A percentile compares a stretch with the other conserved stretches of the same genome.
These are phyloP conservation scores for Sarocladium strictum DNA, from an alignment of 2,329 filamentous ascomycete species.

Conservation along the genomic window DNA sequence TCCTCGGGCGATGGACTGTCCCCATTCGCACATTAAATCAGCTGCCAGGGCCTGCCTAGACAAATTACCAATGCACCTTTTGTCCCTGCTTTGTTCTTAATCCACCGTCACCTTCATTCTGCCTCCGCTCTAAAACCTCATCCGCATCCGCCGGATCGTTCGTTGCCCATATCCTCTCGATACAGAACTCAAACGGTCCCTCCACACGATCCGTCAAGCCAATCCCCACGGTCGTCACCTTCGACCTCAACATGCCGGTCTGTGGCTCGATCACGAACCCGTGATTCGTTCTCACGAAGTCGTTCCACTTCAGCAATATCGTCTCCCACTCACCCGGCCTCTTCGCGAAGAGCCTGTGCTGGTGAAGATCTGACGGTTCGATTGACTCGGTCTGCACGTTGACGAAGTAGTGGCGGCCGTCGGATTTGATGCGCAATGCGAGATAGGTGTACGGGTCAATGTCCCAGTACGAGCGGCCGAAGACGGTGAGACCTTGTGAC, in stretches of 20 bases:
- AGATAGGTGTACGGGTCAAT: conserved; percentile 86
- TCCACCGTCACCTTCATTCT: conserved; percentile 14
- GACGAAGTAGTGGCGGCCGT: conserved; percentile 87
- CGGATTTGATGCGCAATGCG: conserved; percentile 81
- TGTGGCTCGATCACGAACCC: conserved; percentile 91
- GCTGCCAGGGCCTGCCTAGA: not conserved
- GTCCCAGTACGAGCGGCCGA: conserved; percentile 81
- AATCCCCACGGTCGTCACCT: conserved; percentile 79
- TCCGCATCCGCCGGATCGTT: conserved; percentile 42
- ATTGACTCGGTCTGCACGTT: conserved; percentile 95
- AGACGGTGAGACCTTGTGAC: conserved; percentile 71
- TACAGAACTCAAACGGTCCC: conserved; percentile 80
- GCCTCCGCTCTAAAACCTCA: conserved; percentile 14
- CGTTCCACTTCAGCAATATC: conserved; percentile 80
- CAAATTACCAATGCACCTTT: conserved; percentile 29
- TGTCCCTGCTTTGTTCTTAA: conserved; percentile 32
- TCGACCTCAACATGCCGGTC: conserved; percentile 79
- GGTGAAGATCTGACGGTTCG: conserved; percentile 90
- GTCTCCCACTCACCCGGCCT: conserved; percentile 90
- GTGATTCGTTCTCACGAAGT: conserved; percentile 93
- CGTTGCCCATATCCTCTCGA: conserved; percentile 87
- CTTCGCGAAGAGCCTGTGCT: conserved; percentile 79
- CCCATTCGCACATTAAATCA: not conserved
- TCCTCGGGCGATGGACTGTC: too few species aligned
- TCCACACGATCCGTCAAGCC: conserved; percentile 84